These are phyloP conservation scores for Colletotrichum plurivorum DNA, from an alignment of 2,329 filamentous ascomycete genomes.

Conservation along the genomic window DNA sequence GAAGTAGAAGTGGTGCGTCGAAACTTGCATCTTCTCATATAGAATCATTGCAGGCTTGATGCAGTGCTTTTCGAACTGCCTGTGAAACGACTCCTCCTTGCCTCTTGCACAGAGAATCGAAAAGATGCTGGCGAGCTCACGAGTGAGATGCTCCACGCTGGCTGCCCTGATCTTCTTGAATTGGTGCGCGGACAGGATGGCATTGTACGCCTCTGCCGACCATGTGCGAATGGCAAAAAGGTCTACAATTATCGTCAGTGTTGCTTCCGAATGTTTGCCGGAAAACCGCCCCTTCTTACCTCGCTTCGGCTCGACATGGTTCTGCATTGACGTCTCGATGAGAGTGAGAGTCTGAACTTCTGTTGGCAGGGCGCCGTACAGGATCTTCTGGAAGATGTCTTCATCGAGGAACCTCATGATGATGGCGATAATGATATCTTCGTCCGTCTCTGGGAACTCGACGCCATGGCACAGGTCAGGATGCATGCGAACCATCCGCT, in stretches of 20 bases:
- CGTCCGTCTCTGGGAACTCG: conserved; percentile 54
- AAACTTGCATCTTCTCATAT: conserved; percentile 56
- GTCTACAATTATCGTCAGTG: conserved; percentile 44
- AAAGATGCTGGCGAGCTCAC: conserved; percentile 47
- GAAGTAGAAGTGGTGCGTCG: conserved; percentile 55
- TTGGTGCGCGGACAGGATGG: conserved; percentile 49
- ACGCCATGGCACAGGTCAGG: conserved; percentile 51
- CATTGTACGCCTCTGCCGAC: conserved; percentile 55
- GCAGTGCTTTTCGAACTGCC: conserved; percentile 46
- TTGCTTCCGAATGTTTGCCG: background rate
- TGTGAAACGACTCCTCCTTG: conserved; percentile 43
- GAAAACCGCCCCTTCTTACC: conserved; percentile 42
- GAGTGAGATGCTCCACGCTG: conserved; percentile 46
- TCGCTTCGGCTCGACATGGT: conserved; percentile 53
- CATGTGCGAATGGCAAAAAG: conserved; percentile 54
- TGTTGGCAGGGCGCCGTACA: conserved; percentile 47
- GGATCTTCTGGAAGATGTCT: conserved; percentile 51
- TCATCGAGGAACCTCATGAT: conserved; percentile 53
- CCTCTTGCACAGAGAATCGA: conserved; percentile 47
- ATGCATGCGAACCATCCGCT: conserved; percentile 46
- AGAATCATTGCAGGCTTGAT: conserved; percentile 53
- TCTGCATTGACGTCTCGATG: conserved; percentile 53
- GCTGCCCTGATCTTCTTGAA: conserved; percentile 46
- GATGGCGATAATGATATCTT: conserved; percentile 53
- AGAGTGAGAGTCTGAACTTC: conserved; percentile 48